A percentile compares a stretch with the other conserved stretches of the same genome.
phyloP scores from a whole-genome alignment of 2,329 filamentous ascomycete genomes.

The Trichophyton rubrum region DNA sequence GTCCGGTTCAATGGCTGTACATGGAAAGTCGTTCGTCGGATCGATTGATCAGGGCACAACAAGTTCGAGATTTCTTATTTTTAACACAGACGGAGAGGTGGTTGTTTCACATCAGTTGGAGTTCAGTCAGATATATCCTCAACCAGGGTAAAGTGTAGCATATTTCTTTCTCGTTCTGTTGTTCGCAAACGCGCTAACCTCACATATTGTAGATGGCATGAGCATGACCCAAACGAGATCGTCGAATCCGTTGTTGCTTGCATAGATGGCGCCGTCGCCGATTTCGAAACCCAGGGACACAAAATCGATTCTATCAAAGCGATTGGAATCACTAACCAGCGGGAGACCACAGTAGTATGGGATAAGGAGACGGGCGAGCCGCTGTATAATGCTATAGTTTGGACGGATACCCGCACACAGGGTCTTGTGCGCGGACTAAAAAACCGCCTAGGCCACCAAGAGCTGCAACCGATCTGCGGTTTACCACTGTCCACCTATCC shows the following conservation, averaged over 20 bases:
- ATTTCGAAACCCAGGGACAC: slow-evolving; percentile 60
- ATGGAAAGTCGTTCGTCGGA: slow-evolving; percentile 49
- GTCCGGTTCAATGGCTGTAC: neutral
- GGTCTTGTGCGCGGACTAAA: slow-evolving; percentile 67
- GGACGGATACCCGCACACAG: slow-evolving; percentile 75
- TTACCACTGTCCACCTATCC: slow-evolving; percentile 81
- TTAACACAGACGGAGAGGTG: slow-evolving; percentile 64
- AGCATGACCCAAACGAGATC: slow-evolving; percentile 72
- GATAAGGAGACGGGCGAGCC: slow-evolving; percentile 68
- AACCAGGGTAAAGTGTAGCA: slow-evolving; percentile 55
- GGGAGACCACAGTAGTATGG: slow-evolving; percentile 80
- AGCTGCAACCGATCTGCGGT: slow-evolving; percentile 59
- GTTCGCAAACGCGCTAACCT: neutral
- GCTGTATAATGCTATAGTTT: slow-evolving; percentile 78
- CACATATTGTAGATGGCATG: slow-evolving; percentile 57
- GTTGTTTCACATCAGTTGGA: slow-evolving; percentile 77
- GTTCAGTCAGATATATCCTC: slow-evolving; percentile 74
- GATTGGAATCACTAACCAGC: slow-evolving; percentile 80
- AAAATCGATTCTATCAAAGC: slow-evolving; percentile 56
- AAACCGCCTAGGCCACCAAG: slow-evolving; percentile 52
- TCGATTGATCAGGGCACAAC: slow-evolving; percentile 88
- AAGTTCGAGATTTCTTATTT: slow-evolving; percentile 80
- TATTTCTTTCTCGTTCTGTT: neutral
- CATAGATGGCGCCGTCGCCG: slow-evolving; percentile 61
- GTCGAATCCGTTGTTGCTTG: slow-evolving; percentile 64